Conservation (phyloP, 495 filamentous ascomycete genomes). For the Neurospora sp. region DNA sequence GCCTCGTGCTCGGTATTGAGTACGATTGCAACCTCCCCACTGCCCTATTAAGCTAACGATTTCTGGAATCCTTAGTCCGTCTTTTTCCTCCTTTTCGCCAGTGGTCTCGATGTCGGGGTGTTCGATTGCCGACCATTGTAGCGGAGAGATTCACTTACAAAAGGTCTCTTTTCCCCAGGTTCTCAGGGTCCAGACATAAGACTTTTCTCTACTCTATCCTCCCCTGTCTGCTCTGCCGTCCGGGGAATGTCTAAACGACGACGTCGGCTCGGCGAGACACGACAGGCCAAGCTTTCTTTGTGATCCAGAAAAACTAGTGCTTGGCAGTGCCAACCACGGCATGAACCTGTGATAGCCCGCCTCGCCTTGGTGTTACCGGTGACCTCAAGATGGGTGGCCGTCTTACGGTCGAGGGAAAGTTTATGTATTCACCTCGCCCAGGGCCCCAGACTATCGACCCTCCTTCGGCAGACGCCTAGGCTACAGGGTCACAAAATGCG, state of each 20-base stretch:
- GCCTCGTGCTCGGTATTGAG: neutral
- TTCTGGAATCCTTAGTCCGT: neutral
- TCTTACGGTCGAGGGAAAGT: neutral
- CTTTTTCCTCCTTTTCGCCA: neutral
- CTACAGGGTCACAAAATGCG: neutral
- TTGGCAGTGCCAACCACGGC: constrained; percentile 7
- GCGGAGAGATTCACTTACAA: neutral
- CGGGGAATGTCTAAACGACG: neutral
- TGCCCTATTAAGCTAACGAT: neutral
- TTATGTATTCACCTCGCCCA: neutral
- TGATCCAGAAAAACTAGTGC: constrained; percentile 7
- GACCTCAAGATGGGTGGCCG: neutral
- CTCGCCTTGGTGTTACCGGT: neutral
- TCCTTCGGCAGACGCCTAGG: neutral
- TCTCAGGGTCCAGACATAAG: neutral
- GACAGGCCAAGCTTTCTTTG: constrained; percentile 22
- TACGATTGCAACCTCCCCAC: neutral
- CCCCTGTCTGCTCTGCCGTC: neutral
- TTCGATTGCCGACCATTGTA: neutral
- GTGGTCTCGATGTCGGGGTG: neutral
- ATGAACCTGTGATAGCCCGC: neutral
- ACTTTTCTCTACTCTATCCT: neutral
- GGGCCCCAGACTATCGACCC: neutral
- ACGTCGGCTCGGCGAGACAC: constrained; percentile 8
- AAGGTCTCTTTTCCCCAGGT: neutral